Percentiles rank a stretch among this genome's conserved stretches.
Evolutionary conservation across 2,329 filamentous ascomycete species (phyloP).

Genomic region (Pezicula rhizophila): DNA sequence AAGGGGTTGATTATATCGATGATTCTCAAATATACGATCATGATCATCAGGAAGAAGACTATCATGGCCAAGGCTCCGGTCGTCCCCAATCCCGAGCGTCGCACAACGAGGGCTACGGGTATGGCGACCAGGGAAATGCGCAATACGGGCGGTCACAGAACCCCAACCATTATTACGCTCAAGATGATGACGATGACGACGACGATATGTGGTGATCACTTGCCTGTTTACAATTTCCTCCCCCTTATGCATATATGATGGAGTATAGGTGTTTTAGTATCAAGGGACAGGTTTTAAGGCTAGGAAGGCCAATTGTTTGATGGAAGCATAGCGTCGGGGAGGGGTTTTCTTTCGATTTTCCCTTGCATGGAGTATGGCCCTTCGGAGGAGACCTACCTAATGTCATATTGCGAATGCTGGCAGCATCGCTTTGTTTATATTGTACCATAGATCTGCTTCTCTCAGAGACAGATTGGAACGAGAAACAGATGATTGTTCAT

Average conservation of each 20-base stretch:
- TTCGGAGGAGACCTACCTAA: neutral
- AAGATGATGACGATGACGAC: conserved; percentile 20
- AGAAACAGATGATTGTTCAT: too few relatives aligned
- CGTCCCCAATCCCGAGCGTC: conserved; percentile 28
- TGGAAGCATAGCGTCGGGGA: conserved; percentile 28
- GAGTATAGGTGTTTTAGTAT: conserved; percentile 23
- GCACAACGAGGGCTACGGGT: conserved; percentile 24
- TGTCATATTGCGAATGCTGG: too few relatives aligned
- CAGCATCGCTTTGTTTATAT: too few relatives aligned
- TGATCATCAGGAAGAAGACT: conserved; percentile 34
- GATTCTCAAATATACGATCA: conserved; percentile 47
- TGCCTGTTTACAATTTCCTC: conserved; percentile 6
- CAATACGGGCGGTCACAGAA: conserved; percentile 18
- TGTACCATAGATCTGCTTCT: too few relatives aligned
- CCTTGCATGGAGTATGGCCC: conserved; percentile 12
- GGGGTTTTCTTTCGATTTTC: conserved; percentile 11
- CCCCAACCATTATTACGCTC: conserved; percentile 21
- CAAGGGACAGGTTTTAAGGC: conserved; percentile 10
- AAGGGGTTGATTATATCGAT: conserved; percentile 37
- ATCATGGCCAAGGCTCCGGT: conserved; percentile 17
- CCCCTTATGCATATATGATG: conserved; percentile 26
- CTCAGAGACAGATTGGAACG: too few relatives aligned
- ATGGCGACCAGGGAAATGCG: conserved; percentile 22
- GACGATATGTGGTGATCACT: conserved; percentile 27
- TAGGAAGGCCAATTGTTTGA: conserved; percentile 16